Percentiles rank a stretch among this genome's conserved stretches.
phyloP scores from a whole-genome alignment of 345 rosid genomes.

The Aethionema arabicum region DNA sequence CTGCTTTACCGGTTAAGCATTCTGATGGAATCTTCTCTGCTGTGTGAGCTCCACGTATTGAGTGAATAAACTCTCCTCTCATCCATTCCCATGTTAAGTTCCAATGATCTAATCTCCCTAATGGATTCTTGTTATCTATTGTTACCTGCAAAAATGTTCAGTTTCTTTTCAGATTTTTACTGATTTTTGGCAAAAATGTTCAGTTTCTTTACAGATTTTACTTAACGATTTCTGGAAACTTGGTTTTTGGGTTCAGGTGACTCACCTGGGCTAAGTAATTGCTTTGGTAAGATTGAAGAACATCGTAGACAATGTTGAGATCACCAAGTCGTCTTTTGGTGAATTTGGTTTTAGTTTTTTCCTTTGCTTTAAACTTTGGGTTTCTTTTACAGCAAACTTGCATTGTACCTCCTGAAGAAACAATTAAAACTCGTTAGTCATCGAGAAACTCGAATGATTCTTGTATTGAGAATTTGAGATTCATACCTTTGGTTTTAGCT shows the following conservation, averaged over 20 bases:
- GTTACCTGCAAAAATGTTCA: constrained; percentile 40
- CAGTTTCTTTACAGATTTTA: no score
- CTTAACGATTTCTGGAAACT: no score
- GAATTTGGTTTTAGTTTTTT: constrained; percentile 35
- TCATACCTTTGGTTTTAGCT: constrained; percentile 41
- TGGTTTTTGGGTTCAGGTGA: not conserved
- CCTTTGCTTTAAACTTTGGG: constrained; percentile 47
- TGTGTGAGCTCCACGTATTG: constrained; percentile 67
- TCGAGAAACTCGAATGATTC: not conserved
- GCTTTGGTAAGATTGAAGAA: constrained; percentile 47
- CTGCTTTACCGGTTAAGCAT: constrained; percentile 55
- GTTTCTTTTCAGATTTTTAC: not conserved
- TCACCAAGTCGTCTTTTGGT: constrained; percentile 47
- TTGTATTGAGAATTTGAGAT: no score
- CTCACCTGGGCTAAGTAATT: constrained; percentile 57
- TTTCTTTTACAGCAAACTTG: constrained; percentile 54
- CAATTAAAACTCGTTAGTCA: not conserved
- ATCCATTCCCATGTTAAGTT: constrained; percentile 83
- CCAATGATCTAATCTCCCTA: constrained; percentile 75
- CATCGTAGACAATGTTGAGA: constrained; percentile 54
- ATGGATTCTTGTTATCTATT: constrained; percentile 53
- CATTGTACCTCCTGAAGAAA: constrained; percentile 47
- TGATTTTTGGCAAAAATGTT: not conserved
- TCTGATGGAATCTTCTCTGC: constrained; percentile 36
- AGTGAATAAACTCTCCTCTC: constrained; percentile 62